A percentile compares a stretch with the other conserved stretches of the same genome.
phyloP scores from a whole-genome alignment of 83 land plant species.

The Picea abies region DNA sequence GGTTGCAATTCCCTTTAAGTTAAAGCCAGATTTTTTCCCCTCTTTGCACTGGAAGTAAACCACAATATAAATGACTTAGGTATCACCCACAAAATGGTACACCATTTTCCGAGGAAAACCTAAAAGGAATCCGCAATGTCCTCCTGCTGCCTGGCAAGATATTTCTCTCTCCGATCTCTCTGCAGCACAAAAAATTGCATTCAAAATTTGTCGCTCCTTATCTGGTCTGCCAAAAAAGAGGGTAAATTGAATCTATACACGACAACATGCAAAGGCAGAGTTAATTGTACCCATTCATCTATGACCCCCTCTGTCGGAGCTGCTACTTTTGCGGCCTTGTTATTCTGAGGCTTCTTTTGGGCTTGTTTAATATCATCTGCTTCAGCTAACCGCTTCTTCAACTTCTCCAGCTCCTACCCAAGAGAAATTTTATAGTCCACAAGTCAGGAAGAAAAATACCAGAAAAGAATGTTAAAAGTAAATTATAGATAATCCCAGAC shows the following conservation, averaged over 20 bases:
- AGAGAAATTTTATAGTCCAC: not conserved
- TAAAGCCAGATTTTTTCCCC: too few relatives aligned
- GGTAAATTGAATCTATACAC: not conserved
- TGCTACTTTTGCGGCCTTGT: conserved; percentile 1
- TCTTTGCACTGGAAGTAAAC: not conserved
- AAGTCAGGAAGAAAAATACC: not conserved
- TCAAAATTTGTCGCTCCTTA: not conserved
- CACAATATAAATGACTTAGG: not conserved
- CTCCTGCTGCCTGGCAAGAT: conserved; percentile 65
- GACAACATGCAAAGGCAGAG: not conserved
- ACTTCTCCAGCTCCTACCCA: conserved; percentile 26
- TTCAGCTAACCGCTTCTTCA: conserved; percentile 24
- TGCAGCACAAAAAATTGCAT: conserved; percentile 18
- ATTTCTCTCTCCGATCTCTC: conserved; percentile 77
- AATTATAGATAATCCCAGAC: not conserved
- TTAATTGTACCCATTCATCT: conserved; percentile 27
- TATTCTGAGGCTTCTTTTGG: conserved; percentile 16
- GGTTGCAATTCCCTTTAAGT: too few relatives aligned
- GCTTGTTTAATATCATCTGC: conserved; percentile 24
- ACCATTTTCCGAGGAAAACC: not conserved
- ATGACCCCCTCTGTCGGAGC: conserved; percentile 15
- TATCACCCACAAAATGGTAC: not conserved
- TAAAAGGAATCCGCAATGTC: conserved; percentile 52
- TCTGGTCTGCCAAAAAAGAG: not conserved
- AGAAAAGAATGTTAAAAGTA: not conserved